Evolutionary conservation across 164 flowering plant genomes (phyloP).

Genomic region (Brasenia schreberi): DNA sequence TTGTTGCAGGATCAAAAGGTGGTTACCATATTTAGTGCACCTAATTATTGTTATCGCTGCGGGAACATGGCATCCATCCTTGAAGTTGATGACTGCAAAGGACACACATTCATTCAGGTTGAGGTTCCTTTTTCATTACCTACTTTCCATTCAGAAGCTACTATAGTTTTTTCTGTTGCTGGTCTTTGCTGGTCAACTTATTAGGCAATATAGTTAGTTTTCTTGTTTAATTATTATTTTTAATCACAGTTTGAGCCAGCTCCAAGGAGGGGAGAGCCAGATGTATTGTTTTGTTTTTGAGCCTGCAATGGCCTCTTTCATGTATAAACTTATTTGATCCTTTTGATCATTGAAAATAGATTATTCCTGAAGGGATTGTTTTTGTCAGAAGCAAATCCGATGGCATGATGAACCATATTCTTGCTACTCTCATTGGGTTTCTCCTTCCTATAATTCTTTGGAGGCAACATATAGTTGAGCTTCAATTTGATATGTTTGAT

Average conservation of each 20-base stretch:
- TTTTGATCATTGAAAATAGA: not conserved
- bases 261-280: conserved; percentile 97
- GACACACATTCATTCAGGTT: conserved; percentile 91
- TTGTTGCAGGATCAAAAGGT: conserved; percentile 87
- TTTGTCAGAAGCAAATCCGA: not conserved
- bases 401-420: no score
- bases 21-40: conserved; percentile 95
- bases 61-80: conserved; percentile 97
- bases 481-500: not conserved
- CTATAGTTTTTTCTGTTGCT: no score
- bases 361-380: not conserved
- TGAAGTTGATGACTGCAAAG: conserved; percentile 94
- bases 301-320: not conserved
- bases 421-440: not conserved
- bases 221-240: not conserved
- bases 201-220: no score
- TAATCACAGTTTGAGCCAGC: conserved; percentile 90
- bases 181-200: no score
- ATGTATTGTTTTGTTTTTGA: conserved; percentile 21
- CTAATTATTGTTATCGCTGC: conserved; percentile 94
- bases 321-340: not conserved
- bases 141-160: no score
- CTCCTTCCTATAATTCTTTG: not conserved
- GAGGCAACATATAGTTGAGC: not conserved
- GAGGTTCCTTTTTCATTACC: no score